Evolutionary conservation across 768 basidiomycete species (phyloP), one percentile per base, ranked within the genome.

Genomic region (Trametes gibbosa): DNA sequence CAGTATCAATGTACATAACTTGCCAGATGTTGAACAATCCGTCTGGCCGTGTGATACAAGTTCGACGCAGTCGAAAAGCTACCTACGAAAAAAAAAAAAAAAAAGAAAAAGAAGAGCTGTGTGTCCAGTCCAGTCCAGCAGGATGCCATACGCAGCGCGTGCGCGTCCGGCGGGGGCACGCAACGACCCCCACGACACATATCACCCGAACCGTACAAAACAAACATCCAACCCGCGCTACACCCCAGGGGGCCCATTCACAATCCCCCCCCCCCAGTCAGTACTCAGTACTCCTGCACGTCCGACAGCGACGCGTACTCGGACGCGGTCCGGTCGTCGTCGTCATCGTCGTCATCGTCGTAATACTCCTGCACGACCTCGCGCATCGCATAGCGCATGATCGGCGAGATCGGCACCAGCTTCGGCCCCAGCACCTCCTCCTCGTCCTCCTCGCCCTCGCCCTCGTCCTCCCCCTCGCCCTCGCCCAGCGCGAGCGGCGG

Each of bases 351-450:
- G 63, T 91, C 85, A 58, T 86, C 83, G 63, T 89, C 87, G 64
- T 91, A 84, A 63, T 90, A 92, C 73, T 94, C 92, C 66, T 84
- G 81, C 17, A 94, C 82, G 9, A 93, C 90, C 68, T 90, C 86
- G 50, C 84, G 77, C 90, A 93, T 93, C 47, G 92, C 92, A 70
- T 76, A 90, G 27, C 86, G 77, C 84, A 92, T 89, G 59, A 93
- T 89, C 2, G 90, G 89, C 2, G 90, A 88, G 17, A 83, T 81
- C 9, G 92, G 86, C 32, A 90, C 78, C 56, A 94, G 69, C 70
- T 87, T 87, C 13, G 91, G 90, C 12, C 89, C 89, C 34, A 90
- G 77, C 25, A 77, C 61, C 53, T 87, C 79, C 61, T 85, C 82
- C 56, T 77, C 74, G 25, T 80, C 74, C 53, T 80, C 79, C 9